Evolutionary conservation across 164 flowering plant genomes (phyloP), one percentile per base, ranked within the genome.

Genomic region (Aristolochia contorta): DNA sequence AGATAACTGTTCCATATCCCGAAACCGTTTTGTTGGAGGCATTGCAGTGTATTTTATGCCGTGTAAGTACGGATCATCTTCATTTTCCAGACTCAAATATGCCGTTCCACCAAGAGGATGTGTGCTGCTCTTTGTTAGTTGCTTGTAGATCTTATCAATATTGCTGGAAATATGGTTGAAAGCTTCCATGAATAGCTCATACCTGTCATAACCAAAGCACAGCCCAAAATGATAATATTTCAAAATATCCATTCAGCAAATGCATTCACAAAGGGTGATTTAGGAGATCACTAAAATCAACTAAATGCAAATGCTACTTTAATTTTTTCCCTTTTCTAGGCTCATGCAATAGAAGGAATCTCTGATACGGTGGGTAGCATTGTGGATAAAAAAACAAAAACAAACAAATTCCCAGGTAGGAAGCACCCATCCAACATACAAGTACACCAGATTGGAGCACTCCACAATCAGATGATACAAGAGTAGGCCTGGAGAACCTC

Each of bases 11-110:
- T 91, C 96, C 99, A 94, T 94, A 62, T 89, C 99, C 58, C 97
- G 86, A 62, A 85, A 94, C 30, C 99, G 91, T 76, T 94, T 94
- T 54, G 96, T 89, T 63, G 99, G 97, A 53, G 99, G 97, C 99
- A 94, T 94, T 60, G 92, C 91, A n/a, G 96, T 89, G 75, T 84
- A 94, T 69, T 89, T 89, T 69, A 94, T 89, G 59, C 99, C 97
- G 77, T 91, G 80, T 54, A 94, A 74, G 70, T 75, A 94, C 12
- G 99, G 99, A 64, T 94, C 99, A 73, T 94, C 99, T 63, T 81
- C 94, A 65, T 91, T 91, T 68, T 91, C 99, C 63, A 91, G 77
- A 75, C 81, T 94, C 67, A 94, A 61, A 72, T 89, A 91, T 43
- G 99, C 96, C 1, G 94, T 89, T 49, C 97, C 99, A 65, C 96